Evolutionary conservation across 371 early-diverging fungal genomes (phyloP).

Genomic region (Actinomucor elegans): DNA sequence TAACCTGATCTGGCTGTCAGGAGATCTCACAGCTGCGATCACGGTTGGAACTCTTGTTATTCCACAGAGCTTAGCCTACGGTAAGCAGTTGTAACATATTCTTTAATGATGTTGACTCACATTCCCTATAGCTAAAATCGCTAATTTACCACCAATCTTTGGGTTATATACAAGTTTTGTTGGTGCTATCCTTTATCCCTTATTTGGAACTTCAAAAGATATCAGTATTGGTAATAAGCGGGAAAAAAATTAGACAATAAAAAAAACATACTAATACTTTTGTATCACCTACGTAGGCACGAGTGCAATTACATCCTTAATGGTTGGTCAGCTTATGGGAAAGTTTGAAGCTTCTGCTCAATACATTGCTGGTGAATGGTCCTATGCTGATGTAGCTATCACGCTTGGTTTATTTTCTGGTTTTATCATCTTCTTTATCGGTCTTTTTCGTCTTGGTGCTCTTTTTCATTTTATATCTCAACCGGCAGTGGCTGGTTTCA

Average conservation of each 20-base stretch:
- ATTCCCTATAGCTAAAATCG: slow-evolving; percentile 64
- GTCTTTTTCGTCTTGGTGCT: slow-evolving; percentile 75
- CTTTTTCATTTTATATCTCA: slow-evolving; percentile 83
- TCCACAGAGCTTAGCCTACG: slow-evolving; percentile 84
- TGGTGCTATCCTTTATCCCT: slow-evolving; percentile 73
- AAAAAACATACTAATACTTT: neutral
- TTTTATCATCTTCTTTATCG: slow-evolving; percentile 61
- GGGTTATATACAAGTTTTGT: slow-evolving; percentile 87
- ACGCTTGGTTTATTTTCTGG: slow-evolving; percentile 67
- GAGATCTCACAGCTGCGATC: slow-evolving; percentile 73
- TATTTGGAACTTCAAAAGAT: slow-evolving; percentile 86
- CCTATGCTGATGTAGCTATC: slow-evolving; percentile 38
- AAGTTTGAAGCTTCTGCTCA: slow-evolving; percentile 42
- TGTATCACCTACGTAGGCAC: slow-evolving; percentile 52
- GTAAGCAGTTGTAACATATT: slow-evolving; percentile 11
- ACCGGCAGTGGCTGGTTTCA: slow-evolving; percentile 74
- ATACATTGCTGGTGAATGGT: slow-evolving; percentile 37
- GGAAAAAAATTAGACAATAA: neutral
- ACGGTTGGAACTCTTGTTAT: slow-evolving; percentile 76
- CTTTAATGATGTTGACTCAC: neutral
- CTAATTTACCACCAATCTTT: slow-evolving; percentile 78
- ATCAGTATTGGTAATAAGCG: slow-evolving; percentile 71
- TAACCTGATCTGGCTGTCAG: slow-evolving; percentile 67
- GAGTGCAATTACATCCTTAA: slow-evolving; percentile 80
- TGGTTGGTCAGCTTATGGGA: slow-evolving; percentile 67